Evolutionary conservation across 768 basidiomycete genomes (phyloP).

Genomic region (Podaxis sp.): DNA sequence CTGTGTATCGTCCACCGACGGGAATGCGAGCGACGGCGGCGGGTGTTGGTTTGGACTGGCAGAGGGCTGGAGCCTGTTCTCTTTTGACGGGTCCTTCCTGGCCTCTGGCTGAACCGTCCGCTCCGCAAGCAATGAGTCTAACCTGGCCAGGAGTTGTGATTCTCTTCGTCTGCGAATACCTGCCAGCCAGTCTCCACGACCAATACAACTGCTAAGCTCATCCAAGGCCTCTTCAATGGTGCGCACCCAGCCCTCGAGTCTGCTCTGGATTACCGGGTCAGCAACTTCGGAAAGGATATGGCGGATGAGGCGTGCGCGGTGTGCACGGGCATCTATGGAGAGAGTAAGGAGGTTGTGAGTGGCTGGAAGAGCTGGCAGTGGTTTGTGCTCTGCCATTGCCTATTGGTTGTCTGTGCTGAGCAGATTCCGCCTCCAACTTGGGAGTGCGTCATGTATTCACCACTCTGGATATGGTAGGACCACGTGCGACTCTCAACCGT

Average conservation of each 20-base stretch:
- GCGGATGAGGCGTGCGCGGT: slow-evolving; percentile 36
- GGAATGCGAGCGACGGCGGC: neutral
- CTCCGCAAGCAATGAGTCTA: neutral
- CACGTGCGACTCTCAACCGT: neutral
- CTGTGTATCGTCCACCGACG: neutral
- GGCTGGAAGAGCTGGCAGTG: slow-evolving; percentile 30
- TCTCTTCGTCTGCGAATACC: slow-evolving; percentile 35
- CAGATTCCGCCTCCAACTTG: neutral
- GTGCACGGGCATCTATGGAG: slow-evolving; percentile 34
- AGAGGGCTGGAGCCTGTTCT: slow-evolving; percentile 12
- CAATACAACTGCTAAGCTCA: slow-evolving; percentile 36
- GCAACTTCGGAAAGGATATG: slow-evolving; percentile 34
- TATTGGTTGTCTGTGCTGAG: neutral
- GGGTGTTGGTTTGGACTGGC: neutral
- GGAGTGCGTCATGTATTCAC: neutral
- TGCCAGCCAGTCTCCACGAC: slow-evolving; percentile 41
- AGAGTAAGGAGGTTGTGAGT: slow-evolving; percentile 22
- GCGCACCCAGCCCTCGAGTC: slow-evolving; percentile 37
- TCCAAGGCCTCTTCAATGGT: slow-evolving; percentile 45
- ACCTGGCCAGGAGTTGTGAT: slow-evolving; percentile 14
- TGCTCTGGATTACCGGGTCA: slow-evolving; percentile 23
- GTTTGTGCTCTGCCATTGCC: slow-evolving; percentile 29
- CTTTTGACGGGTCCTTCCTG: neutral
- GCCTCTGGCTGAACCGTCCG: neutral
- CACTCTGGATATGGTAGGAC: neutral